These are phyloP conservation scores for Rubia balearica DNA, from an alignment of 305 asterid species.

Conservation along the genomic window DNA sequence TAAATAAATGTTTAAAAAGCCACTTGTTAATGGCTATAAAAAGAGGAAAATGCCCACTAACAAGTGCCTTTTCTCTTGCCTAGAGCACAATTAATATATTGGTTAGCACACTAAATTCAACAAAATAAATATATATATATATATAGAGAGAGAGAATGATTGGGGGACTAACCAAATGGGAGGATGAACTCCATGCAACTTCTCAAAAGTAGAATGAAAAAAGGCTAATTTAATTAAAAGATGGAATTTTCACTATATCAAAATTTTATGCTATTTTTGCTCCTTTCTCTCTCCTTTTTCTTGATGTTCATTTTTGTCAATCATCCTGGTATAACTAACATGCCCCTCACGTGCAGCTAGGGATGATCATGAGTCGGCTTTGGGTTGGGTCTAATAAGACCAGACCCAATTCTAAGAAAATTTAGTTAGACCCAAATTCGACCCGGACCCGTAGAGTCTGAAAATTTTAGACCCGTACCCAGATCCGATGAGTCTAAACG, in stretches of 20 bases:
- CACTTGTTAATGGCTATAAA: slow-evolving; percentile 37
- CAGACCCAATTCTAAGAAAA: too few relatives aligned
- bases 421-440: too few relatives aligned
- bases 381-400: too few relatives aligned
- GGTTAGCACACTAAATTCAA: neutral
- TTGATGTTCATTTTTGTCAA: too few relatives aligned
- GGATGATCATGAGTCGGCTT: too few relatives aligned
- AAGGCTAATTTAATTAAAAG: too few relatives aligned
- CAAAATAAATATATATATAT: slow-evolving; percentile 13
- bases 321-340: too few relatives aligned
- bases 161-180: slow-evolving; percentile 41
- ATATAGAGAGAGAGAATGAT: slow-evolving; percentile 32
- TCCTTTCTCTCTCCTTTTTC: neutral
- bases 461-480: too few relatives aligned
- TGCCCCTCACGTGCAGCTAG: too few relatives aligned
- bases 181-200: slow-evolving; percentile 43
- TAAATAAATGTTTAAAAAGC: slow-evolving; percentile 23
- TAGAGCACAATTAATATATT: slow-evolving; percentile 14
- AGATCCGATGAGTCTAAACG: too few relatives aligned
- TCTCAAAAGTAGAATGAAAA: slow-evolving; percentile 30
- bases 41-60: slow-evolving; percentile 40
- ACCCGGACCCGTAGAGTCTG: too few relatives aligned
- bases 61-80: slow-evolving; percentile 11
- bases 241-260: too few relatives aligned
- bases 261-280: neutral